These are phyloP conservation scores for Leccinum aurantiacum DNA, from an alignment of 768 basidiomycete genomes.

Conservation along the genomic window DNA sequence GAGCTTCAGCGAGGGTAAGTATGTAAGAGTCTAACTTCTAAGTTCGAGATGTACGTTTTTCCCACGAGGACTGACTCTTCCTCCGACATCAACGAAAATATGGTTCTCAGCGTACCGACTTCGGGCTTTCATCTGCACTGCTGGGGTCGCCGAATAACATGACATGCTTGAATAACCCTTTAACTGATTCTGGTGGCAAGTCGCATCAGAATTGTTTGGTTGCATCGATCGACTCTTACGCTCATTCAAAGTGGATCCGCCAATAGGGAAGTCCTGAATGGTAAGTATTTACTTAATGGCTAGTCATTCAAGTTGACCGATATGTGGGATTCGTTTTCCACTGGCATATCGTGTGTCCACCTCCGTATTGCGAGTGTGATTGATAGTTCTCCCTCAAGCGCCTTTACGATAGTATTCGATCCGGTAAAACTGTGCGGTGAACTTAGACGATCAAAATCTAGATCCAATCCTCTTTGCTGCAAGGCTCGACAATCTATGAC, in stretches of 20 bases:
- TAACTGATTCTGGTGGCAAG: constrained; percentile 36
- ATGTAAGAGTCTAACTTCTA: too few relatives aligned
- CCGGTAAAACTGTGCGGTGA: neutral
- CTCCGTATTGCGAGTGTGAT: neutral
- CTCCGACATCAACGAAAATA: constrained; percentile 35
- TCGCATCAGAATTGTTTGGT: constrained; percentile 37
- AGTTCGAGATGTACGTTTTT: neutral
- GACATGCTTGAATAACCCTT: constrained; percentile 32
- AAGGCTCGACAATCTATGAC: neutral
- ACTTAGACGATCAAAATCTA: neutral
- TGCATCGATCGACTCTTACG: neutral
- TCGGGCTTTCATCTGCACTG: constrained; percentile 39
- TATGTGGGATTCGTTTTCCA: neutral
- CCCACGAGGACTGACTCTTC: constrained; percentile 20
- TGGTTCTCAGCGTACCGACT: constrained; percentile 41
- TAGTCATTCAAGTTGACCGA: neutral
- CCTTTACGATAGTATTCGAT: neutral
- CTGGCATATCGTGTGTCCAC: too few relatives aligned
- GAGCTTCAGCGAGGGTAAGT: neutral
- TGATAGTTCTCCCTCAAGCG: neutral
- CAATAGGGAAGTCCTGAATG: neutral
- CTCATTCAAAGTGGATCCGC: neutral
- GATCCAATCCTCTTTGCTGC: neutral
- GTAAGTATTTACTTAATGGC: constrained; percentile 3
- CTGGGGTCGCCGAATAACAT: constrained; percentile 23